These are phyloP conservation scores for Fusarium newnesense DNA, from an alignment of 2,329 filamentous ascomycete species.

Conservation along the genomic window DNA sequence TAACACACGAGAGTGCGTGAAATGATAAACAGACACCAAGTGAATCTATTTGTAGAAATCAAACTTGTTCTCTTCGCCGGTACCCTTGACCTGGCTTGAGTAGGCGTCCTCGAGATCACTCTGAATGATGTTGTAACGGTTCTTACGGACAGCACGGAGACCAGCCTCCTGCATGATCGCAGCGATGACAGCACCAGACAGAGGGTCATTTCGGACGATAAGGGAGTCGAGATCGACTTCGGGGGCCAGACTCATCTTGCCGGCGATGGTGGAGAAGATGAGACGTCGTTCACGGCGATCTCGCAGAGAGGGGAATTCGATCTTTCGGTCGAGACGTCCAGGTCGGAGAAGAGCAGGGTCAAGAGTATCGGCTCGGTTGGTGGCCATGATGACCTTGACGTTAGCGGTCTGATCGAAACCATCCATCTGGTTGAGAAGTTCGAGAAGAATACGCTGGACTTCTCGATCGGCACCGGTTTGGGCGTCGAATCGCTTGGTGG, in stretches of 20 bases:
- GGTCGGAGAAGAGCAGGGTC: constrained; percentile 95
- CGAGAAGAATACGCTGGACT: constrained; percentile 97
- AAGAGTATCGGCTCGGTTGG: constrained; percentile 96
- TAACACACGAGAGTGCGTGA: constrained; percentile 23
- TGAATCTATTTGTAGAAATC: constrained; percentile 85
- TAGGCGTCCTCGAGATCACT: constrained; percentile 96
- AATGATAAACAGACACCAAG: constrained; percentile 6
- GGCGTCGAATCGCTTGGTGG: constrained; percentile 98
- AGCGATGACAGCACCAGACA: constrained; percentile 95
- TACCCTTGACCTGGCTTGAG: constrained; percentile 92
- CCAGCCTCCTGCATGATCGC: constrained; percentile 99
- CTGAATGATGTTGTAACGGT: constrained; percentile 99
- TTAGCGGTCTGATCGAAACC: constrained; percentile 99
- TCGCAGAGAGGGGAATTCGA: constrained; percentile 95
- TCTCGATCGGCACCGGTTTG: constrained; percentile 98
- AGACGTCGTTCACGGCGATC: constrained; percentile 94
- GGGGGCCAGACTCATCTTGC: constrained; percentile 96
- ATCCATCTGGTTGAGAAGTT: constrained; percentile 99
- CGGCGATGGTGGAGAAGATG: constrained; percentile 96
- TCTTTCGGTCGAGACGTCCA: constrained; percentile 96
- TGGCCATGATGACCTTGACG: constrained; percentile 99
- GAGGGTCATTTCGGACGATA: constrained; percentile 95
- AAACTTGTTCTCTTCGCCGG: constrained; percentile 76
- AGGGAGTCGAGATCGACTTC: constrained; percentile 96
- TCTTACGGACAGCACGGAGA: constrained; percentile 92